These are phyloP conservation scores for Herpotrichia juniperi DNA, from an alignment of 2,329 filamentous ascomycete genomes.

Conservation along the genomic window DNA sequence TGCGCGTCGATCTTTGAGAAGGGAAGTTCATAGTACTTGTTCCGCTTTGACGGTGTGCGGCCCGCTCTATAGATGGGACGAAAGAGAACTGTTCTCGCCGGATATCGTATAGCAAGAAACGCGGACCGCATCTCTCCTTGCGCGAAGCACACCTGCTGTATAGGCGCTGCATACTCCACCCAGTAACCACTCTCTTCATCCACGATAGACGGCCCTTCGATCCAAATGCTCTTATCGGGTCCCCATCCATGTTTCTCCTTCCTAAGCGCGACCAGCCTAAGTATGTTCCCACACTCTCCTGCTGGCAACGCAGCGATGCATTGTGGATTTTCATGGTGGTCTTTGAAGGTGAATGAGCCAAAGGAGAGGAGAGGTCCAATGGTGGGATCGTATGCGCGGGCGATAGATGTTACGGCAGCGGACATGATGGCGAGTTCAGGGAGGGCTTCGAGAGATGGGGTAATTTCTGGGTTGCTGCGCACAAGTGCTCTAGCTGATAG, in stretches of 20 bases:
- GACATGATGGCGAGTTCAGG: slow-evolving; percentile 31
- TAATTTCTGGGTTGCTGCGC: slow-evolving; percentile 29
- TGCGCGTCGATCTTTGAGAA: slow-evolving; percentile 63
- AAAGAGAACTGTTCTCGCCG: slow-evolving; percentile 55
- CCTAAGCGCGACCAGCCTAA: slow-evolving; percentile 61
- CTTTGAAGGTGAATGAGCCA: slow-evolving; percentile 60
- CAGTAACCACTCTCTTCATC: slow-evolving; percentile 59
- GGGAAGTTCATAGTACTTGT: slow-evolving; percentile 28
- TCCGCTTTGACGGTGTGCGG: slow-evolving; percentile 17
- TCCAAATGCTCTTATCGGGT: slow-evolving; percentile 50
- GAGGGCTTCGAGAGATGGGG: slow-evolving; percentile 25
- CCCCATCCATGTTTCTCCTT: slow-evolving; percentile 63
- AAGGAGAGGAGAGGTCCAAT: slow-evolving; percentile 58
- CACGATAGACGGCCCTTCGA: slow-evolving; percentile 55
- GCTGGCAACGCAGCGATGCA: slow-evolving; percentile 43
- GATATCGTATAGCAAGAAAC: slow-evolving; percentile 59
- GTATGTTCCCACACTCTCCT: slow-evolving; percentile 64
- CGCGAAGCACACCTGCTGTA: slow-evolving; percentile 62
- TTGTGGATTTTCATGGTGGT: slow-evolving; percentile 30
- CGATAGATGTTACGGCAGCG: slow-evolving; percentile 35
- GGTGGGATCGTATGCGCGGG: slow-evolving; percentile 46
- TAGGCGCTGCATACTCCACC: slow-evolving; percentile 59
- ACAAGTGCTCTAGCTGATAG: slow-evolving; percentile 22
- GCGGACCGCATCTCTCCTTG: slow-evolving; percentile 47
- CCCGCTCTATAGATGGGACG: slow-evolving; percentile 35